phyloP scores from a whole-genome alignment of 2,329 filamentous ascomycete genomes.

The Talaromyces sp. region DNA sequence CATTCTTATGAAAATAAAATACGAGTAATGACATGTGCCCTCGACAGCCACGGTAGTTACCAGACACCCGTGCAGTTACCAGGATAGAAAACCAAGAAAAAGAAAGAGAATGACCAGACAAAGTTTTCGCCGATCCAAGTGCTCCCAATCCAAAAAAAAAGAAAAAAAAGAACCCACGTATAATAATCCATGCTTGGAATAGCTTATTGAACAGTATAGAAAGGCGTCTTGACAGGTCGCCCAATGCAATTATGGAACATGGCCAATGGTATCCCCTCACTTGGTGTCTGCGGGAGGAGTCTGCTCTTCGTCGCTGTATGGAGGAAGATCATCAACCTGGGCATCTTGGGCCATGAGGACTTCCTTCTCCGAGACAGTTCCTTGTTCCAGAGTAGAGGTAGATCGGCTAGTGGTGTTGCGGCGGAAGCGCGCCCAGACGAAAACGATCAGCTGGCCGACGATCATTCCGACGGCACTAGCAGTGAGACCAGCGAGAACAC shows the following conservation, averaged over 20 bases:
- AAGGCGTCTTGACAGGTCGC: neutral
- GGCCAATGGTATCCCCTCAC: constrained; percentile 15
- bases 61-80: neutral
- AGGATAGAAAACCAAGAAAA: neutral
- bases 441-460: constrained; percentile 42
- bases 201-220: neutral
- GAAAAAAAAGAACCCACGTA: neutral
- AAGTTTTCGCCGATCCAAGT: constrained; percentile 11
- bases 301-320: constrained; percentile 31
- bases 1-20: neutral
- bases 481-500: constrained; percentile 41
- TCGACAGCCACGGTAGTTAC: neutral
- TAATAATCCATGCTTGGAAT: neutral
- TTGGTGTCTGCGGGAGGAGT: constrained; percentile 26
- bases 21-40: neutral
- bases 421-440: constrained; percentile 40
- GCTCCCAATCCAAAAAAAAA: constrained; percentile 9
- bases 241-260: neutral
- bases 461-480: constrained; percentile 44
- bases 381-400: constrained; percentile 27
- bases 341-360: constrained; percentile 30
- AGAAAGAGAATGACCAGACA: neutral
- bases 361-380: constrained; percentile 39
- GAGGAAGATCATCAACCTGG: constrained; percentile 30
- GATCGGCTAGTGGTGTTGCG: constrained; percentile 23